A percentile compares a stretch with the other conserved stretches of the same genome.
phyloP scores from a whole-genome alignment of 441 rosid genomes.

The Gossypium schwendimanii region DNA sequence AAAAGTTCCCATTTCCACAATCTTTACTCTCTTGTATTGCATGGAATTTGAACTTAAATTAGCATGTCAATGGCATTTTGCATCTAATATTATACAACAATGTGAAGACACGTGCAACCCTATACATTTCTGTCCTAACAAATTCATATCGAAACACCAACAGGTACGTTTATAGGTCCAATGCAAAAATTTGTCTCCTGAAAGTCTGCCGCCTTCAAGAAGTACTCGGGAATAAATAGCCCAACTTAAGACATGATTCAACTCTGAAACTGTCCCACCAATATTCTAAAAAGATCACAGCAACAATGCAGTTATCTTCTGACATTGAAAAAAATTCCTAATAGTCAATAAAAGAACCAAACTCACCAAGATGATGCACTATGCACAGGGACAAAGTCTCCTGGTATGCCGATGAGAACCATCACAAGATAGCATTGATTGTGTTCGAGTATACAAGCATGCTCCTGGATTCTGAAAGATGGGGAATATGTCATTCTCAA shows the following conservation, averaged over 20 bases:
- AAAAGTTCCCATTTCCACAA: background rate
- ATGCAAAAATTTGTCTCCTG: background rate
- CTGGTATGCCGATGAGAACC: conserved; percentile 74
- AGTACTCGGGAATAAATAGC: background rate
- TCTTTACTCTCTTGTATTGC: background rate
- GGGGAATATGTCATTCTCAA: background rate
- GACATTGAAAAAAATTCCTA: background rate
- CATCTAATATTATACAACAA: conserved; percentile 5
- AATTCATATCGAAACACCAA: background rate
- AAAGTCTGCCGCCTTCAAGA: background rate
- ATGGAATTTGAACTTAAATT: background rate
- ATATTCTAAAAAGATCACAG: background rate
- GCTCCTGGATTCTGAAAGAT: conserved; percentile 74
- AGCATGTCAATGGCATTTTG: background rate
- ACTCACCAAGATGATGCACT: conserved; percentile 29
- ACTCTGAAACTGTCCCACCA: background rate
- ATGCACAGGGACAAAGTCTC: conserved; percentile 94
- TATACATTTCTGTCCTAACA: background rate
- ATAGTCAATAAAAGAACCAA: background rate
- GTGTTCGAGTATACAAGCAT: conserved; percentile 71
- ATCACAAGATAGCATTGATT: conserved; percentile 77
- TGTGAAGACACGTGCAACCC: background rate
- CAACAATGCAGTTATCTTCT: background rate
- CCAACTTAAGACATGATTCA: background rate
- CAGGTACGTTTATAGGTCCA: too few species aligned